Percentiles rank a stretch among this genome's conserved stretches.
phyloP scores from a whole-genome alignment of 2,329 filamentous ascomycete genomes.

The Stachybotrys echinatus region DNA sequence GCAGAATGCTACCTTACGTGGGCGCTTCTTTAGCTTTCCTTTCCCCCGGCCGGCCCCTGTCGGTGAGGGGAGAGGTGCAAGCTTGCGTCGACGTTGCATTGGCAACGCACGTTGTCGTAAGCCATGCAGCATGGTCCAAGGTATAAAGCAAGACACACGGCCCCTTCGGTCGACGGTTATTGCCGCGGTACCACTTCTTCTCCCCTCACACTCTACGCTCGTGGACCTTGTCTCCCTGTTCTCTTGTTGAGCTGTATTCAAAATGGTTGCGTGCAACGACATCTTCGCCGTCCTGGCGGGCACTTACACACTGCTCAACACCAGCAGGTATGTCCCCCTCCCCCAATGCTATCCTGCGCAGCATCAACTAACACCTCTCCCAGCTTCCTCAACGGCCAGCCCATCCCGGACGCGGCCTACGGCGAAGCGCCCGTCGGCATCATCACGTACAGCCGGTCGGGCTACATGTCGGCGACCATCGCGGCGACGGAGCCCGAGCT shows the following conservation, averaged over 20 bases:
- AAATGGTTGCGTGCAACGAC: not conserved
- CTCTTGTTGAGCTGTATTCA: not conserved
- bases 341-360: not conserved
- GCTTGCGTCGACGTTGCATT: not conserved
- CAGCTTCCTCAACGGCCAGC: conserved; percentile 1
- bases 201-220: no score
- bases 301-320: conserved; percentile 1
- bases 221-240: no score
- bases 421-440: not conserved
- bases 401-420: conserved; percentile 1
- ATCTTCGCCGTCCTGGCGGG: conserved; percentile 1
- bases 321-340: not conserved
- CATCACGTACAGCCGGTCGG: conserved; percentile 1
- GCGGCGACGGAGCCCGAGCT: not conserved
- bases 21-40: no score
- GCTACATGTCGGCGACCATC: conserved; percentile 2
- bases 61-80: not conserved
- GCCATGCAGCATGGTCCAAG: not conserved
- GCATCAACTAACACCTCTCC: not conserved
- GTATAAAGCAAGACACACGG: not conserved
- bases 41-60: not conserved
- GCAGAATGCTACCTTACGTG: not conserved
- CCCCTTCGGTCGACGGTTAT: not conserved
- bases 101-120: not conserved
- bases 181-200: not conserved